These are phyloP conservation scores for Ascochyta pisi DNA, from an alignment of 2,329 filamentous ascomycete species.

Conservation along the genomic window DNA sequence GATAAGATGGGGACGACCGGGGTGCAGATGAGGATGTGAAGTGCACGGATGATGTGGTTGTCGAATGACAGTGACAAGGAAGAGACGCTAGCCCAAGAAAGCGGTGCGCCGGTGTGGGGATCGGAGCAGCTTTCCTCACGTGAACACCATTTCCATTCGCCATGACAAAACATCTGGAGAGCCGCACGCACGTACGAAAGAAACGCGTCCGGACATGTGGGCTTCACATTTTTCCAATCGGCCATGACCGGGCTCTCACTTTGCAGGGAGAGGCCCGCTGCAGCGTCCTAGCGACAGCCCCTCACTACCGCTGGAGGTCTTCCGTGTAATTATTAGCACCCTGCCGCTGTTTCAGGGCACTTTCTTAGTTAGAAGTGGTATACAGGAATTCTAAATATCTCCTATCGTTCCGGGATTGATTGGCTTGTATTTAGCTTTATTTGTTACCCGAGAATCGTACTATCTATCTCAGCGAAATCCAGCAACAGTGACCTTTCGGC, in stretches of 20 bases:
- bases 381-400: no score
- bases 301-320: no score
- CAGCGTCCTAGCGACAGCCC: no score
- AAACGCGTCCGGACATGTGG: not conserved
- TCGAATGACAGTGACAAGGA: conserved; percentile 5
- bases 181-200: not conserved
- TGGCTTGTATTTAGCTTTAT: no score
- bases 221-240: not conserved
- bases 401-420: no score
- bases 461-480: conserved; percentile 30
- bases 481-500: conserved; percentile 51
- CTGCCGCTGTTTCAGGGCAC: no score
- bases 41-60: conserved; percentile 1
- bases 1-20: conserved; percentile 11
- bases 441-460: no score
- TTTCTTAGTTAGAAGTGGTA: no score
- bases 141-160: conserved; percentile 7
- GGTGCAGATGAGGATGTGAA: conserved; percentile 2
- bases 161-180: conserved; percentile 8
- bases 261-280: no score
- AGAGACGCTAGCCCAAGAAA: not conserved
- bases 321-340: no score
- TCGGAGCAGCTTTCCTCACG: conserved; percentile 8
- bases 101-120: not conserved
- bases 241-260: not conserved